Percentiles rank a stretch among this genome's conserved stretches.
Conservation (phyloP, 257 asterid genomes). For the Plantago elongata region DNA sequence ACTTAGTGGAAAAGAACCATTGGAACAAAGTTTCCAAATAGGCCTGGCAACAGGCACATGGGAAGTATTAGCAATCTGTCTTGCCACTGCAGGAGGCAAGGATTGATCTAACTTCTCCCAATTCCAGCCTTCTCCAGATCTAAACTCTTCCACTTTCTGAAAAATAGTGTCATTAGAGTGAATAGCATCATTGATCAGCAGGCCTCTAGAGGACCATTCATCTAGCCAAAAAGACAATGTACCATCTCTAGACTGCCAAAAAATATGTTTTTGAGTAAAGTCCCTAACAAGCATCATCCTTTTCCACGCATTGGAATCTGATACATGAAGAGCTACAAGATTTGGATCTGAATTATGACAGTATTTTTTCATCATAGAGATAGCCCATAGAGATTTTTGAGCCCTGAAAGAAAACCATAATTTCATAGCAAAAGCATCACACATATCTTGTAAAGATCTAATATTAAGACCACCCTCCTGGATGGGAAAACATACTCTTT, state of each 20-base stretch:
- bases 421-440: neutral
- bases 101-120: neutral
- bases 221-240: neutral
- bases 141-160: no score
- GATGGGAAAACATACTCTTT: neutral
- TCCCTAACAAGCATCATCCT: neutral
- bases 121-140: neutral
- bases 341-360: neutral
- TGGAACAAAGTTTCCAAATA: neutral
- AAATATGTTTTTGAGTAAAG: neutral
- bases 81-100: neutral
- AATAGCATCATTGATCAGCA: neutral
- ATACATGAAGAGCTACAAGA: neutral
- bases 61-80: neutral
- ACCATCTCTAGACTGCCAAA: neutral
- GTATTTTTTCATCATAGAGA: neutral
- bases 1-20: neutral
- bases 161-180: neutral
- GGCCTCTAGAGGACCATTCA: neutral
- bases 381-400: neutral
- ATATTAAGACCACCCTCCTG: neutral
- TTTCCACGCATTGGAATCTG: no score
- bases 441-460: no score
- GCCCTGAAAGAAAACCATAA: neutral
- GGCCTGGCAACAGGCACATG: neutral